phyloP scores from a whole-genome alignment of 345 rosid species.

The Streptanthus diversifolius region DNA sequence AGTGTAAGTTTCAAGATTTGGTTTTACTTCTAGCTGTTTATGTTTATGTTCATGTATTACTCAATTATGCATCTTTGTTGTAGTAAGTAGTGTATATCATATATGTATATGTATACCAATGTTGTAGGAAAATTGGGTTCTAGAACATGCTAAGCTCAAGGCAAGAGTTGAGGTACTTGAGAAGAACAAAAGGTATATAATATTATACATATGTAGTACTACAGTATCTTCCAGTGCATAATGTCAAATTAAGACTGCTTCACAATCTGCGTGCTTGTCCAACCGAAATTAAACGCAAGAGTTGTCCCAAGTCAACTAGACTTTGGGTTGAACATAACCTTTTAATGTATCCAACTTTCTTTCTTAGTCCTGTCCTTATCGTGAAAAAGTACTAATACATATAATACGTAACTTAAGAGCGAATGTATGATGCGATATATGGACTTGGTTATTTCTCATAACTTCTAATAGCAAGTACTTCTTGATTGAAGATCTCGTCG shows the following conservation, averaged over 20 bases:
- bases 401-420: neutral
- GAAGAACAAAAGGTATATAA: slow-evolving; percentile 73
- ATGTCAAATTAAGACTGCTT: neutral
- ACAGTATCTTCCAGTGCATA: neutral
- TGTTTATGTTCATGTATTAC: slow-evolving; percentile 14
- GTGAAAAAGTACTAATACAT: neutral
- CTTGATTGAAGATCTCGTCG: neutral
- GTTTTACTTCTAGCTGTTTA: neutral
- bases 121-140: slow-evolving; percentile 70
- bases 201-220: neutral
- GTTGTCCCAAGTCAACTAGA: neutral
- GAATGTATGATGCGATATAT: neutral
- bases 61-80: neutral
- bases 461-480: neutral
- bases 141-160: slow-evolving; percentile 88
- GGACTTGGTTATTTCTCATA: neutral
- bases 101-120: neutral
- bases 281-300: neutral
- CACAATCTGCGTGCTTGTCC: neutral
- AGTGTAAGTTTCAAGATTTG: slow-evolving; percentile 38
- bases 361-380: neutral
- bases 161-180: slow-evolving; percentile 82
- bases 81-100: neutral
- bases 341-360: neutral
- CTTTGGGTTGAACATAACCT: neutral